Base-by-base conservation (phyloP, 257 asterid genomes). In the Scutellaria baicalensis region DNA sequence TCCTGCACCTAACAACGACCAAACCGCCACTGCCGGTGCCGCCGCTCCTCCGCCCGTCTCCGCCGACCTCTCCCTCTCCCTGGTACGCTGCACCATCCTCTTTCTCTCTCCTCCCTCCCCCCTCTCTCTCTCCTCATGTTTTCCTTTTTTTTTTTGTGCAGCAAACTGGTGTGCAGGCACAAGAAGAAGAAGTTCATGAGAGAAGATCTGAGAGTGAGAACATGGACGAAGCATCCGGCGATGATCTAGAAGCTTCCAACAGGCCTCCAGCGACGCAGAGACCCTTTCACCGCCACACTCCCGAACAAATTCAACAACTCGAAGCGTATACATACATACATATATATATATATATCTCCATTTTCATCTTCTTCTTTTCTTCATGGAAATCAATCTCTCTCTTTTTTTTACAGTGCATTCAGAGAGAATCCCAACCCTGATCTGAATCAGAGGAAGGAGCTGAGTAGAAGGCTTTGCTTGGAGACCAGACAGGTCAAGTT, bases 301-400 rank as follows among this genome's bases (percentile, higher is more conserved):
- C 98, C 69, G 95, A 91, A 77, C 99, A 94, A 88, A 94, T 94
- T 71, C 99, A 94, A 86, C 96, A 94, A 75, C 99, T 94, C 13
- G 98, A 92, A 79, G 56, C 89, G 98, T 92, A 77, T 0, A 66
- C 52, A 1, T 49, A 3, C 49, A 45, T 50, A 27, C 33, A 27
- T 27, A 40, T 8, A 7, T 40, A 6, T 40, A 7, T 7, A 40
- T 40, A 8, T 10, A 40, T 36, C 11, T 10, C 33, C n/a, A 5
- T 9, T 27, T 21, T 18, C n/a, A n/a, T n/a, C 66, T 14, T 16
- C 11, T 12, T 42, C 35, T 21, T 8, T 36, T 58, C 11, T 21
- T 21, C 13, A 0, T n/a, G n/a, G 5, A 3, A 59, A 3, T 65
- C 52, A 33, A 5, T 49, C 39, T 45, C 2, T 50, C 3, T 21